Percentiles rank a stretch among this genome's conserved stretches.
Evolutionary conservation across 352 stramenopile genomes (phyloP).

Genomic region (Phytophthora kernoviae): DNA sequence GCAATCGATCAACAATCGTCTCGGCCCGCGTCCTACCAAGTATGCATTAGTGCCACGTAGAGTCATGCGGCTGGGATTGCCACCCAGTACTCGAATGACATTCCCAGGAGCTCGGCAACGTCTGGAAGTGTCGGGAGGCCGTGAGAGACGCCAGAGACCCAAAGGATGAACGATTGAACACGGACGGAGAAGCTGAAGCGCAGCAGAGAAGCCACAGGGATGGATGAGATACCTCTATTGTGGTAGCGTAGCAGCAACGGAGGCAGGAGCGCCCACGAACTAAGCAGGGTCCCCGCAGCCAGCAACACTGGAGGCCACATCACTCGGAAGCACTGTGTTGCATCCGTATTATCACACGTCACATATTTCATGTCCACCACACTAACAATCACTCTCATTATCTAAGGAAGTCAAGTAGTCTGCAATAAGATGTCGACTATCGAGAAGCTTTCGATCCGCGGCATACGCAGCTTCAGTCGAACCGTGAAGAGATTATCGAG

Average conservation of each 20-base stretch:
- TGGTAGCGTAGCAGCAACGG: conserved; percentile 17
- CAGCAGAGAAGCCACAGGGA: conserved; percentile 42
- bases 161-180: conserved; percentile 49
- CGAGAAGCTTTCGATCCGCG: conserved; percentile 98
- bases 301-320: conserved; percentile 25
- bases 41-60: conserved; percentile 92
- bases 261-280: conserved; percentile 17
- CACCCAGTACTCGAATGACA: conserved; percentile 78
- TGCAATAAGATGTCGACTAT: conserved; percentile 96
- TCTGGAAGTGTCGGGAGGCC: conserved; percentile 42
- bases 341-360: no score
- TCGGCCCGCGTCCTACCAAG: conserved; percentile 68
- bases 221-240: conserved; percentile 11
- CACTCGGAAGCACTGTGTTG: no score
- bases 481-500: conserved; percentile 94
- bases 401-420: no score
- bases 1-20: conserved; percentile 76
- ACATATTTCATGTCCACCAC: no score
- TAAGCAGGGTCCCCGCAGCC: background rate
- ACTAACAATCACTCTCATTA: no score
- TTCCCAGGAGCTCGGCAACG: conserved; percentile 46
- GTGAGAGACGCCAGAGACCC: conserved; percentile 47
- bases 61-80: conserved; percentile 90
- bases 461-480: conserved; percentile 97
- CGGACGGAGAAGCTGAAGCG: conserved; percentile 52